Base-by-base conservation (phyloP, 768 basidiomycete species). In the Amanita molliuscula region DNA sequence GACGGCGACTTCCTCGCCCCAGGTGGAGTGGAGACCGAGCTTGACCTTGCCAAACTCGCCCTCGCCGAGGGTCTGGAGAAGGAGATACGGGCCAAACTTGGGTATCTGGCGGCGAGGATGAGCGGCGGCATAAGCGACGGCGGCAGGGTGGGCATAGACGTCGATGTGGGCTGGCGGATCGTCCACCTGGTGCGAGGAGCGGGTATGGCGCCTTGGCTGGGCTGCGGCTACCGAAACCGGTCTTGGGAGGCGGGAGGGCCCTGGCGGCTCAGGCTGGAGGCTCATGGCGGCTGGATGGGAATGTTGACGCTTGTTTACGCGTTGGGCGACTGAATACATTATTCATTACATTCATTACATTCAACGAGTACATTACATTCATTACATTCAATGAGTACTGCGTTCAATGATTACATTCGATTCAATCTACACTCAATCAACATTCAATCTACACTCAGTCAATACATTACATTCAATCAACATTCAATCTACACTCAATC, bases 41-140 rank as follows among this genome's bases (percentile, higher is more conserved):
- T 97, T 98, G 69, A 98, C 94, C 65, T 98, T 98, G 41, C 93
- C 94, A 61, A 97, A 97, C 71, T 98, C 95, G 57, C 95, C 95
- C 68, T 99, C 95, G 40, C 96, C 96, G 16, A 99, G 76, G 0
- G 96, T 98, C 65, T 98, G 94, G 15, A 99, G 73, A 34, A 98
- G 76, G 8, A 98, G 73, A 65, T 99, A 99, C 0, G 94, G 92
- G 0, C 96, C 96, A 57, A 99, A 98, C 66, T 84, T 87, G 48
- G 90, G 90, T 36, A 92, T 91, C 21, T 81, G 81, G n/a, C 90
- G 77, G 48, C 84, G 74, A 6, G 89, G 88, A 58, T 92, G 89
- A 0, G 87, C 84, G 0, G 84, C 76, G 3, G 80, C 79, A 61
- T 85, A 92, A n/a, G 85, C 85, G 11, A 85, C 71, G 3, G 87